phyloP scores from a whole-genome alignment of 75 land plant species.

The Cupressus sempervirens region DNA sequence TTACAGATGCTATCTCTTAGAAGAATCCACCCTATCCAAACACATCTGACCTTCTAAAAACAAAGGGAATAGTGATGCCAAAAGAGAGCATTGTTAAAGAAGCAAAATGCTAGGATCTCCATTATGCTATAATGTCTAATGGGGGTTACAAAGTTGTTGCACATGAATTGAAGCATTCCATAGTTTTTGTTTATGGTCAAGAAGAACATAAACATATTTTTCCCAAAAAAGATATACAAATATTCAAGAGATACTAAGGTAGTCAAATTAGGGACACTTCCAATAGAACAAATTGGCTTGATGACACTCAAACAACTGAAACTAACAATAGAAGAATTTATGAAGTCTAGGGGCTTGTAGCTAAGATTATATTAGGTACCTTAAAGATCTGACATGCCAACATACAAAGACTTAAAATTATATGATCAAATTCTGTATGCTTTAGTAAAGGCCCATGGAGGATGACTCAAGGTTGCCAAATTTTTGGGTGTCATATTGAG shows the following conservation, averaged over 20 bases:
- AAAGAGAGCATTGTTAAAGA: no score
- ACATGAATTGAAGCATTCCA: conserved; percentile 1
- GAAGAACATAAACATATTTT: not conserved
- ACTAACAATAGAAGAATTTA: not conserved
- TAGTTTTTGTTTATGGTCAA: not conserved
- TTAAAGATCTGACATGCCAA: not conserved
- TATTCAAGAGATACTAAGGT: not conserved
- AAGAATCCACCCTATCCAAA: no score
- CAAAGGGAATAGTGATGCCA: no score
- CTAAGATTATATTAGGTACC: not conserved
- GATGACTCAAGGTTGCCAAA: not conserved
- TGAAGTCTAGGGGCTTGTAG: conserved; percentile 5
- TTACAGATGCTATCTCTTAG: no score
- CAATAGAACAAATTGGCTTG: not conserved
- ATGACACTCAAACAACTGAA: conserved; percentile 9
- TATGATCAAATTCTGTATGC: conserved; percentile 3
- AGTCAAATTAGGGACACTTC: not conserved
- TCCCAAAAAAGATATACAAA: not conserved
- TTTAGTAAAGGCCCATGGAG: not conserved
- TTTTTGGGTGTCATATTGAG: not conserved
- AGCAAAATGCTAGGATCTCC: no score
- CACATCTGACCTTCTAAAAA: no score
- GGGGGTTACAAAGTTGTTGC: conserved; percentile 6
- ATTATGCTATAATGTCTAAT: not conserved
- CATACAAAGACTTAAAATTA: conserved; percentile 5